Percentiles rank a stretch among this genome's conserved stretches.
These are phyloP conservation scores for Mimosa bimucronata DNA, from an alignment of 306 rosid species.

Conservation along the genomic window DNA sequence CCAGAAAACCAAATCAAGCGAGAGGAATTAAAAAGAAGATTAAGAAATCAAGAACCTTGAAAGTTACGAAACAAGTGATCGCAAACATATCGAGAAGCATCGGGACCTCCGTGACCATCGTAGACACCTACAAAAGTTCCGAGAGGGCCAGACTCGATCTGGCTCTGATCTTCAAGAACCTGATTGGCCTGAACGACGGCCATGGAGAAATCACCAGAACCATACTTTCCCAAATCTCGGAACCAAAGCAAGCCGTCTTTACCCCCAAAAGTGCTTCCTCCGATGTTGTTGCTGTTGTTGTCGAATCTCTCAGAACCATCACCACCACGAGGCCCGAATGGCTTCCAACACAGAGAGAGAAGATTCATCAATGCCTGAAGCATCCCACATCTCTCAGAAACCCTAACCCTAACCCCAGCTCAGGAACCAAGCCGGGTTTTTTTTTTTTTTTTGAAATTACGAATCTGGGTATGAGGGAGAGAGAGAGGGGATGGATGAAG, in stretches of 20 bases:
- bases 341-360: conserved; percentile 83
- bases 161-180: conserved; percentile 87
- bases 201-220: conserved; percentile 84
- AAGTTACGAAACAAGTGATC: conserved; percentile 74
- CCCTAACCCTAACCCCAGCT: conserved; percentile 58
- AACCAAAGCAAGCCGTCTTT: conserved; percentile 77
- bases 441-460: too few species aligned
- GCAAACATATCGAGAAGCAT: conserved; percentile 77
- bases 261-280: conserved; percentile 40
- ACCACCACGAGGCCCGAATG: conserved; percentile 49
- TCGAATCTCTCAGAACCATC: conserved; percentile 36
- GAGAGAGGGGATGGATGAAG: too few species aligned
- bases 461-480: conserved; percentile 29
- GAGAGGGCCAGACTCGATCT: conserved; percentile 82
- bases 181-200: conserved; percentile 90
- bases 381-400: conserved; percentile 95
- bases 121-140: conserved; percentile 90
- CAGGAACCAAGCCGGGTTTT: conserved; percentile 27
- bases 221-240: conserved; percentile 64
- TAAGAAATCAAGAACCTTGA: conserved; percentile 58
- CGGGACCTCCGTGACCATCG: conserved; percentile 93
- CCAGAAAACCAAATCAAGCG: neutral
- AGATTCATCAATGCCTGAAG: conserved; percentile 84
- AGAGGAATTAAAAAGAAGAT: neutral
- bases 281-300: conserved; percentile 42